Evolutionary conservation across 495 filamentous ascomycete species (phyloP).

Genomic region (Aspergillus coremiiformis): DNA sequence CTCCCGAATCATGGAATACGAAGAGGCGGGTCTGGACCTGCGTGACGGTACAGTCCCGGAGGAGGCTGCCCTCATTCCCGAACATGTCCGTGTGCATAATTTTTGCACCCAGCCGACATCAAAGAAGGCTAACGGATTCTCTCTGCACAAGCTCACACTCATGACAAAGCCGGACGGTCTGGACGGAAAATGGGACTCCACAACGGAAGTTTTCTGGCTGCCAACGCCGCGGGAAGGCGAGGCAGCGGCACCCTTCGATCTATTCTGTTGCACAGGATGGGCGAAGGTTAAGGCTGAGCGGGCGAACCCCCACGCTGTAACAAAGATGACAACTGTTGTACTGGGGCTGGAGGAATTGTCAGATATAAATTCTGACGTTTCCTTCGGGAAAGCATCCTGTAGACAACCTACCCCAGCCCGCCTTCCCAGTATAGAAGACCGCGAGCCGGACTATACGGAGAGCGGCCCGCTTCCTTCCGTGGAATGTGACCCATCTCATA

Average conservation of each 20-base stretch:
- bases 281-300: neutral
- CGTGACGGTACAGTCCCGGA: neutral
- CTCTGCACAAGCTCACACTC: constrained; percentile 7
- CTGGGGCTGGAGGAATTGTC: neutral
- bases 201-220: constrained; percentile 6
- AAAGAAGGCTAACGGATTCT: neutral
- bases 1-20: constrained; percentile 14
- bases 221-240: neutral
- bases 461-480: too few relatives aligned
- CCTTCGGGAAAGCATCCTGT: too few relatives aligned
- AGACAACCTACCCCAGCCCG: too few relatives aligned
- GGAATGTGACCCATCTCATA: too few relatives aligned
- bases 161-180: constrained; percentile 6
- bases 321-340: neutral
- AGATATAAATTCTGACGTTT: neutral
- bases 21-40: constrained; percentile 3
- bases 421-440: too few relatives aligned
- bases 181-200: neutral
- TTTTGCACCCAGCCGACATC: constrained; percentile 1
- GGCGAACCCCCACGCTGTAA: neutral
- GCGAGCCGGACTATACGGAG: too few relatives aligned
- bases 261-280: neutral
- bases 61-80: constrained; percentile 6
- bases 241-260: neutral
- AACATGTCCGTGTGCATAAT: constrained; percentile 13